phyloP scores from a whole-genome alignment of 495 filamentous ascomycete species.

The Aspergillus affinis region DNA sequence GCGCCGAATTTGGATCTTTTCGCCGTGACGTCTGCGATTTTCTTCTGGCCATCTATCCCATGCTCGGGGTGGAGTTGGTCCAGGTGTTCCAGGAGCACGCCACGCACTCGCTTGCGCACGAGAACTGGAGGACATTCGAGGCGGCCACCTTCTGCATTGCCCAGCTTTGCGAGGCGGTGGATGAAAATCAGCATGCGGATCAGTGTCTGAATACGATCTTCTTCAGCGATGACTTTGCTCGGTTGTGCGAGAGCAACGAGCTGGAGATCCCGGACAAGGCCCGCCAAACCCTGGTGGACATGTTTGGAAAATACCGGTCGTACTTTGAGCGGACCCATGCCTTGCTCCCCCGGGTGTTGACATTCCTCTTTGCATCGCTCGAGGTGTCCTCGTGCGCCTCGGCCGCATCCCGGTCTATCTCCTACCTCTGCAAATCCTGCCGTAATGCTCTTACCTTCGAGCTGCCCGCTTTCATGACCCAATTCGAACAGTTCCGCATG shows the following conservation, averaged over 20 bases:
- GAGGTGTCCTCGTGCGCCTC: constrained; percentile 63
- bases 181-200: constrained; percentile 66
- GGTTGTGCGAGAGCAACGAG: constrained; percentile 52
- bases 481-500: constrained; percentile 65
- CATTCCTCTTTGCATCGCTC: constrained; percentile 77
- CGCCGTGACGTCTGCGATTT: constrained; percentile 81
- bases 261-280: constrained; percentile 61
- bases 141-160: constrained; percentile 77
- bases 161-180: constrained; percentile 70
- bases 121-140: constrained; percentile 76
- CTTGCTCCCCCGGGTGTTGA: constrained; percentile 71
- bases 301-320: constrained; percentile 75
- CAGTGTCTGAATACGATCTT: constrained; percentile 69
- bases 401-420: constrained; percentile 78
- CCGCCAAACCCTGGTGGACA: constrained; percentile 73
- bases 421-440: constrained; percentile 77
- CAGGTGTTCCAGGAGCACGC: constrained; percentile 67
- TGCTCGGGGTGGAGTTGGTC: constrained; percentile 67
- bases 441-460: constrained; percentile 68
- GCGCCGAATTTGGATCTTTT: constrained; percentile 70
- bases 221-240: constrained; percentile 54
- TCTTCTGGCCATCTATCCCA: constrained; percentile 70
- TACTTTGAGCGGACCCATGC: constrained; percentile 77
- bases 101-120: constrained; percentile 53
- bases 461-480: constrained; percentile 71